Evolutionary conservation across 2,329 filamentous ascomycete genomes (phyloP).

Genomic region (Ceratocystis variospora): DNA sequence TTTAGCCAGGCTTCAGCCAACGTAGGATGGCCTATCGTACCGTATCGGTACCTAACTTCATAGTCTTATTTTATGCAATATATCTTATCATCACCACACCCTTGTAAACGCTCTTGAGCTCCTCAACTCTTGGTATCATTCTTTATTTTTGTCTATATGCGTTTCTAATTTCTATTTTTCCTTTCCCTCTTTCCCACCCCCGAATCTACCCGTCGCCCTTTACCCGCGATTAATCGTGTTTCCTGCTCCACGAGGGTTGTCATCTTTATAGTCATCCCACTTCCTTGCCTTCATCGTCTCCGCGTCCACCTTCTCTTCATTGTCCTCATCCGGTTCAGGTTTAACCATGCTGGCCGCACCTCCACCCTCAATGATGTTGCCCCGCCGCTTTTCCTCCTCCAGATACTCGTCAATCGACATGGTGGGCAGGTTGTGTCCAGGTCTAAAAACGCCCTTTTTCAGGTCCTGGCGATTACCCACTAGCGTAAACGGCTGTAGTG

Average conservation of each 20-base stretch:
- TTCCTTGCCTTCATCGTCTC: conserved; percentile 86
- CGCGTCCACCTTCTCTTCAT: conserved; percentile 71
- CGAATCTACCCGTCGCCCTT: not conserved
- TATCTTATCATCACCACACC: not conserved
- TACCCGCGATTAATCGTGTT: conserved; percentile 70
- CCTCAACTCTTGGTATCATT: not conserved
- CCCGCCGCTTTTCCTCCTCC: conserved; percentile 71
- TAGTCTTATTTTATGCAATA: not conserved
- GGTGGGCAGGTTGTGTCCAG: conserved; percentile 85
- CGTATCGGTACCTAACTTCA: not conserved
- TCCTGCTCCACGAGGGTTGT: conserved; percentile 70
- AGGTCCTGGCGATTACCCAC: conserved; percentile 63
- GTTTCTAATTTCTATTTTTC: not conserved
- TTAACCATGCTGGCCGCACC: conserved; percentile 57
- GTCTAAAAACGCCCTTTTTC: conserved; percentile 68
- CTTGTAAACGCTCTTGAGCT: not conserved
- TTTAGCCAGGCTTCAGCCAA: not conserved
- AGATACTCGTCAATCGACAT: conserved; percentile 98
- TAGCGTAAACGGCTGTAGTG: conserved; percentile 80
- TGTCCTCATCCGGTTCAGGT: conserved; percentile 74
- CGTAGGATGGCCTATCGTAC: not conserved
- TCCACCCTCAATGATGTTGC: conserved; percentile 82
- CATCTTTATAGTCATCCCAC: conserved; percentile 91
- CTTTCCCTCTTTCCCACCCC: too few species aligned
- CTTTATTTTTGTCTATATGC: conserved; percentile 6